A percentile compares a stretch with the other conserved stretches of the same genome.
Conservation (phyloP, 148 eudicot genomes). For the Persicaria tinctoria region DNA sequence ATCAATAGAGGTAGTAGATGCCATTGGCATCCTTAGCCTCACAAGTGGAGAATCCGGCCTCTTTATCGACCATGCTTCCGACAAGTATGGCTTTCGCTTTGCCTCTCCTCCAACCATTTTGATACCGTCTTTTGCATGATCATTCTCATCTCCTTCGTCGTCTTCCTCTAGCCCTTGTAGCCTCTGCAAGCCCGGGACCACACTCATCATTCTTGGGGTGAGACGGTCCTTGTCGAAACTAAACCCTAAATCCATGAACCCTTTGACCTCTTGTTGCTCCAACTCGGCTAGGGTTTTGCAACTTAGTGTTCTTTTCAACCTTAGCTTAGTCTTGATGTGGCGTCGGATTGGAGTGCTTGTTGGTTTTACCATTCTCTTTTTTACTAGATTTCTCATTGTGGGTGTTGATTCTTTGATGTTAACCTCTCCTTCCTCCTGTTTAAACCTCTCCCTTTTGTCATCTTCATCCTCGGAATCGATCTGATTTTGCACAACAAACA, state of each 20-base stretch:
- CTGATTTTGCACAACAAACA: background rate
- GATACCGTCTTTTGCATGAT: background rate
- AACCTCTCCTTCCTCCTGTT: background rate
- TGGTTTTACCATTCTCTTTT: background rate
- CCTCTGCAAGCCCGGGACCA: background rate
- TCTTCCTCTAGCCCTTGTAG: background rate
- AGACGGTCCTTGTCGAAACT: background rate
- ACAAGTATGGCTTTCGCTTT: constrained; percentile 4
- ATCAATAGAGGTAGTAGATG: background rate
- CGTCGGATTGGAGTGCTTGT: background rate
- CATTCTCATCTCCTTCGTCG: background rate
- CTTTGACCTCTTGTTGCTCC: constrained; percentile 11
- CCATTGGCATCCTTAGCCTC: constrained; percentile 3
- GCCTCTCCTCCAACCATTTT: background rate
- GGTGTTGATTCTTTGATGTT: background rate
- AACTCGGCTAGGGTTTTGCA: constrained; percentile 11
- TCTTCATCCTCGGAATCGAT: background rate
- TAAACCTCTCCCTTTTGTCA: background rate
- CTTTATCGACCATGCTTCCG: constrained; percentile 7
- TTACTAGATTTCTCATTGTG: background rate
- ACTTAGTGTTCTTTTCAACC: constrained; percentile 3
- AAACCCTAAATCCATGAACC: constrained; percentile 11
- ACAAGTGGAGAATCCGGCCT: constrained; percentile 5
- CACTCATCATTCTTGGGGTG: constrained; percentile 10
- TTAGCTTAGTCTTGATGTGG: background rate